A percentile compares a stretch with the other conserved stretches of the same genome.
phyloP scores from a whole-genome alignment of 306 rosid species.

The Quercus gilva region DNA sequence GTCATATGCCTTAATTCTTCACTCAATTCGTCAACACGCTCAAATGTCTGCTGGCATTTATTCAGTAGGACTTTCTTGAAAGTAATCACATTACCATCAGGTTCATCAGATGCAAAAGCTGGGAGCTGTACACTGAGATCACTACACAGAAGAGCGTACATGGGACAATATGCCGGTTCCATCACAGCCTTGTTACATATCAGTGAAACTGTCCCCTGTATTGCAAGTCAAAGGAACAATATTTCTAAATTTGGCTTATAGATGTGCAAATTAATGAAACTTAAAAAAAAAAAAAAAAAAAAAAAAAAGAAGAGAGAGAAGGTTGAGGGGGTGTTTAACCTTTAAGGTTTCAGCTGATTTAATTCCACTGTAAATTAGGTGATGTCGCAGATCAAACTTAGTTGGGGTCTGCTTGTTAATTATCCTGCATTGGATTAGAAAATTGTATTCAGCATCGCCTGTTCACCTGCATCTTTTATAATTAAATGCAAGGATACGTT shows the following conservation, averaged over 20 bases:
- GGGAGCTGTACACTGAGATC: slow-evolving; percentile 84
- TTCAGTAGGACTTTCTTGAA: slow-evolving; percentile 46
- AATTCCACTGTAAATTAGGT: slow-evolving; percentile 79
- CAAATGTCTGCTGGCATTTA: too few relatives aligned
- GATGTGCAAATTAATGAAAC: slow-evolving; percentile 12
- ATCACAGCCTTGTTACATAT: slow-evolving; percentile 92
- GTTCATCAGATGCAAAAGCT: slow-evolving; percentile 81
- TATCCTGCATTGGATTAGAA: slow-evolving; percentile 50
- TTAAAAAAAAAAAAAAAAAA: slow-evolving; percentile 2
- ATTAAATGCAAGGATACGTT: too few relatives aligned
- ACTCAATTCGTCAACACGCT: slow-evolving; percentile 60
- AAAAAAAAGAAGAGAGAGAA: too few relatives aligned
- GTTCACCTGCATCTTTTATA: too few relatives aligned
- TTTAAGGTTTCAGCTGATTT: slow-evolving; percentile 84
- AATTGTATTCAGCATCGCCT: too few relatives aligned
- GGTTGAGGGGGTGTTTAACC: slow-evolving; percentile 31
- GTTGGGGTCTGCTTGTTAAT: slow-evolving; percentile 91
- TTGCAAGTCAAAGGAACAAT: slow-evolving; percentile 8
- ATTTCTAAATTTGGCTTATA: too few relatives aligned
- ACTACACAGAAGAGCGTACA: slow-evolving; percentile 78
- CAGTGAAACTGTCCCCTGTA: slow-evolving; percentile 82
- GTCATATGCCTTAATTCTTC: slow-evolving; percentile 78
- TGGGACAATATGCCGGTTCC: slow-evolving; percentile 97
- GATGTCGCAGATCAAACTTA: slow-evolving; percentile 89
- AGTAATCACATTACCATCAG: slow-evolving; percentile 75